Base-by-base conservation (phyloP, 805 yeast genomes). In the Myxozyma neotropica region DNA sequence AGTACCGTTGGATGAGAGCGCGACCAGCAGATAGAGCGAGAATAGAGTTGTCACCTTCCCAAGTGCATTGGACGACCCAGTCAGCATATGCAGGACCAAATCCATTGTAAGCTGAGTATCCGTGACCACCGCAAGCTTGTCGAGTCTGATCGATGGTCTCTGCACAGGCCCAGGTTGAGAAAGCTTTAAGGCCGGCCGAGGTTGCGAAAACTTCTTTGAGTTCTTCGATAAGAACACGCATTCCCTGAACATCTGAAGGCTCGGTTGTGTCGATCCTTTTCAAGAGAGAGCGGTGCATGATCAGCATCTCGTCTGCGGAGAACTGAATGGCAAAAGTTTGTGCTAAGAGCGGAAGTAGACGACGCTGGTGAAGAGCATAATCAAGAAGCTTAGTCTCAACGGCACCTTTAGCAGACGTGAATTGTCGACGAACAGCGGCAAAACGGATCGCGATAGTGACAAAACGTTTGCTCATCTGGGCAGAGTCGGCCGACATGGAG, bases 61-160 rank as follows among this genome's bases (percentile, higher is more conserved):
- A 92, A 19, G 97, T 92, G 75, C 96, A 91, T 77, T 92, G 97
- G 42, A 92, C 97, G n/a, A 88, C 96, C 89, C 96, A 93, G 73
- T 92, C 97, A 63, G 82, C 81, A 77, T 84, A 89, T 12, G 91
- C 91, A 72, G 87, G 89, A 42, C 95, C 96, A 72, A 92, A 88
- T 1, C 92, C 96, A 65, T 89, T 84, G 75, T 92, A 92, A n/a
- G 91, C 84, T 24, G 96, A 89, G 76, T 92, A 92, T 42, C 97
- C 97, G 74, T 89, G 96, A 33, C 97, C 97, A 73, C 97, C 97
- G 75, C 96, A 91, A 1, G 96, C 81, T 75, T 92, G 97, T 76
- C 97, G 83, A 65, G 91, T 83, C 76, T 91, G 92, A 72, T 90
- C 96, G 70, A 92, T 91, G 67, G 88, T 78, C 60, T 81, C 82